A percentile compares a stretch with the other conserved stretches of the same genome.
Conservation (phyloP, 768 basidiomycete genomes). For the Amanita muscaria region DNA sequence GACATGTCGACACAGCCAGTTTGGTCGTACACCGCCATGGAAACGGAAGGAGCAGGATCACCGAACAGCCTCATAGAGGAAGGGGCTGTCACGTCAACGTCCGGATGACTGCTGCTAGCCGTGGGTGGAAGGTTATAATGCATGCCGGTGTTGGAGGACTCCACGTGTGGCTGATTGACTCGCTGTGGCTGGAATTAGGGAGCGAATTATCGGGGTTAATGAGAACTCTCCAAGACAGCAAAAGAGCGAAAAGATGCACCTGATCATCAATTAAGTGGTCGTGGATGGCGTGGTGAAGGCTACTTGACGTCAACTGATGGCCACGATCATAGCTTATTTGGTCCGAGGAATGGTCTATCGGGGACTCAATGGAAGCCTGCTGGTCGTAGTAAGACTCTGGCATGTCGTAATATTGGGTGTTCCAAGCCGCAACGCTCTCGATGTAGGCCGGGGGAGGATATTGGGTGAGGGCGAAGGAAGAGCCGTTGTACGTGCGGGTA, state of each 20-base stretch:
- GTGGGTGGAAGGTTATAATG: too few species aligned
- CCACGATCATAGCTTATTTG: not conserved
- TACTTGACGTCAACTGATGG: slow-evolving; percentile 1
- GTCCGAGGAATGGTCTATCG: not conserved
- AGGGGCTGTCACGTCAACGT: too few species aligned
- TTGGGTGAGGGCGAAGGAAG: not conserved
- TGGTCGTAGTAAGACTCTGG: not conserved
- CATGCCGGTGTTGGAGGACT: too few species aligned
- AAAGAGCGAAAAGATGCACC: not conserved
- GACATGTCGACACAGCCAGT: not conserved
- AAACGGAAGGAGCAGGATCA: too few species aligned
- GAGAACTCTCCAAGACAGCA: not conserved
- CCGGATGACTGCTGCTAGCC: too few species aligned
- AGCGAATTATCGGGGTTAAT: slow-evolving; percentile 1
- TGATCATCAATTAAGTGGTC: slow-evolving; percentile 3
- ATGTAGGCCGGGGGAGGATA: not conserved
- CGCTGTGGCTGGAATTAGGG: too few species aligned
- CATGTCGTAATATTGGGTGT: not conserved
- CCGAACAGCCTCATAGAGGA: too few species aligned
- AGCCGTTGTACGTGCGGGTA: slow-evolving; percentile 1
- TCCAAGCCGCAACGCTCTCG: not conserved
- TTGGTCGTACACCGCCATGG: not conserved
- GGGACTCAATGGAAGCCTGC: not conserved
- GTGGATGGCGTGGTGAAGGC: slow-evolving; percentile 4
- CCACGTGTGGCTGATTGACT: too few species aligned